phyloP scores from a whole-genome alignment of 108 stramenopile species.

The Hondaea fermentalgiana region DNA sequence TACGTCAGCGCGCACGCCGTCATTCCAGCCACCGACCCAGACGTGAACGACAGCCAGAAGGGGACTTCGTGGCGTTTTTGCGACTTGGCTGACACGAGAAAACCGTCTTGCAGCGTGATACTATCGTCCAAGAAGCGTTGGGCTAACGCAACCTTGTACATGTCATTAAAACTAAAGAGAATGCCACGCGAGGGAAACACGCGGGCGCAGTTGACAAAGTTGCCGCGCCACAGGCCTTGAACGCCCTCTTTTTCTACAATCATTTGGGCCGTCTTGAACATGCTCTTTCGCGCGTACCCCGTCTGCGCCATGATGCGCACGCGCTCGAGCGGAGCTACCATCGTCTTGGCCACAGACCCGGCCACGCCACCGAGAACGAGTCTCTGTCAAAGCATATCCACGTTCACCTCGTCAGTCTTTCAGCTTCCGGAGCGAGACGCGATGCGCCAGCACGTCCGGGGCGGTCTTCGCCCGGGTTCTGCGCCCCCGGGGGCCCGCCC shows the following conservation, averaged over 20 bases:
- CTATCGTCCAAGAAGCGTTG: neutral
- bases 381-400: neutral
- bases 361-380: neutral
- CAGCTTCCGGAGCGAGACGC: neutral
- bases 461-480: neutral
- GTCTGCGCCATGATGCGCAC: constrained; percentile 18
- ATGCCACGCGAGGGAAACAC: constrained; percentile 10
- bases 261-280: neutral
- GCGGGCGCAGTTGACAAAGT: constrained; percentile 15
- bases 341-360: constrained; percentile 19
- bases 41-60: neutral
- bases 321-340: constrained; percentile 21
- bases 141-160: neutral
- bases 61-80: neutral
- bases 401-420: neutral
- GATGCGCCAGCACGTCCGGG: neutral
- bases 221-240: constrained; percentile 14
- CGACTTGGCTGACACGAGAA: neutral
- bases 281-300: neutral
- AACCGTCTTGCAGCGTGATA: neutral
- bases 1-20: neutral
- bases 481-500: too few relatives aligned
- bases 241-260: constrained; percentile 2
- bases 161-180: neutral
- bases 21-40: neutral